Evolutionary conservation across 148 eudicot genomes (phyloP).

Genomic region (Fallopia convolvulus): DNA sequence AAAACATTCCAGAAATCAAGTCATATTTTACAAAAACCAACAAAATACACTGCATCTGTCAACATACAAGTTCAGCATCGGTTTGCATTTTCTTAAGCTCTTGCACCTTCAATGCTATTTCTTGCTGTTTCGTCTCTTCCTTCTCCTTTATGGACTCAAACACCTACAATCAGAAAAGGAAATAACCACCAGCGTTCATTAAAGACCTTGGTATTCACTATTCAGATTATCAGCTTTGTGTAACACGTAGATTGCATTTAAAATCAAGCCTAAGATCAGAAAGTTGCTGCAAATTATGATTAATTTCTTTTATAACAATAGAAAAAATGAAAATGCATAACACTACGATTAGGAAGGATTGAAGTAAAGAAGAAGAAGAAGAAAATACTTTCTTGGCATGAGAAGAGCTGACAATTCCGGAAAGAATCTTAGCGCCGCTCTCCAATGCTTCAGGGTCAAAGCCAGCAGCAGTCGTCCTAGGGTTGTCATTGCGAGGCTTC

Average conservation of each 20-base stretch:
- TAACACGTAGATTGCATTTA: background rate
- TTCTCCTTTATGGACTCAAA: constrained; percentile 4
- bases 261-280: too few relatives aligned
- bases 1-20: background rate
- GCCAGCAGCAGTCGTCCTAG: constrained; percentile 78
- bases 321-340: background rate
- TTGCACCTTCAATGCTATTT: background rate
- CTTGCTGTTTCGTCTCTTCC: constrained; percentile 7
- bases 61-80: constrained; percentile 4
- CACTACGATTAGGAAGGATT: background rate
- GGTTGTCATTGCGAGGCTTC: constrained; percentile 60
- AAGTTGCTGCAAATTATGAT: too few relatives aligned
- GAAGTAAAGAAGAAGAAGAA: background rate
- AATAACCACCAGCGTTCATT: background rate
- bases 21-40: background rate
- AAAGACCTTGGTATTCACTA: background rate
- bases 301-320: too few relatives aligned
- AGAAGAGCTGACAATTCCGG: constrained; percentile 38
- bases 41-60: background rate
- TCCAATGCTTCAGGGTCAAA: constrained; percentile 87
- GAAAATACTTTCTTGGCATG: constrained; percentile 46
- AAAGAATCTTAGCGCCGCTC: constrained; percentile 56
- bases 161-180: background rate
- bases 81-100: constrained; percentile 2
- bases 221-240: background rate